These are phyloP conservation scores for Pseudoscleropodium purum DNA, from an alignment of 225 moss, liverwort and hornwort genomes.

Conservation along the genomic window DNA sequence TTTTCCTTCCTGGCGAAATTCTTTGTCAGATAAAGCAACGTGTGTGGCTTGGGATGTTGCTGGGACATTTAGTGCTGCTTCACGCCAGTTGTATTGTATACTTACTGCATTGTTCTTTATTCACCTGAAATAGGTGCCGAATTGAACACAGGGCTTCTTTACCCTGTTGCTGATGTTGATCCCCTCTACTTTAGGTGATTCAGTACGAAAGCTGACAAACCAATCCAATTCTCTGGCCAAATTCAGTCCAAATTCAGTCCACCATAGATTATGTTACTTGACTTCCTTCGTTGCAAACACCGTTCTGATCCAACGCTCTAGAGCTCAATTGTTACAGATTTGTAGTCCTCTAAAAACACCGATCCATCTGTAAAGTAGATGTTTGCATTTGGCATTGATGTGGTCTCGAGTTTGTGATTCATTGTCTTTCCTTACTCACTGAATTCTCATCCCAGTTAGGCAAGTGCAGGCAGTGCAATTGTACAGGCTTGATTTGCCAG, in stretches of 20 bases:
- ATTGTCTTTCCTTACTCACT: too few species aligned
- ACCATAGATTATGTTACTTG: background rate
- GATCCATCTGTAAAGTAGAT: background rate
- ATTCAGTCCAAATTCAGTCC: background rate
- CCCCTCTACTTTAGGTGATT: background rate
- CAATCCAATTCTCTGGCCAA: background rate
- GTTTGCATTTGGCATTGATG: background rate
- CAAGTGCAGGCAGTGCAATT: background rate
- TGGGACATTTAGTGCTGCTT: background rate
- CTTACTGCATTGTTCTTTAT: background rate
- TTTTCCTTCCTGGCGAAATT: background rate
- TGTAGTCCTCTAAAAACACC: background rate
- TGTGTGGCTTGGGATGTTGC: background rate
- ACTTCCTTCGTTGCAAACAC: background rate
- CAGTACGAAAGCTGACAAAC: background rate
- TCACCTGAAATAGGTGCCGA: background rate
- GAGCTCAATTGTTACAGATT: background rate
- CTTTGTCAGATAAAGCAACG: background rate
- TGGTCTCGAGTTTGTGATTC: background rate
- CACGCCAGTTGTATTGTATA: background rate
- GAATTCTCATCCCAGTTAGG: background rate
- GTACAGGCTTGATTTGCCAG: background rate
- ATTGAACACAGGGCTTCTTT: background rate
- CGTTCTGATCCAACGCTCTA: background rate
- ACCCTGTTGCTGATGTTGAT: background rate